phyloP scores from a whole-genome alignment of 116 monocot genomes.

The Trichopus zeylanicus region DNA sequence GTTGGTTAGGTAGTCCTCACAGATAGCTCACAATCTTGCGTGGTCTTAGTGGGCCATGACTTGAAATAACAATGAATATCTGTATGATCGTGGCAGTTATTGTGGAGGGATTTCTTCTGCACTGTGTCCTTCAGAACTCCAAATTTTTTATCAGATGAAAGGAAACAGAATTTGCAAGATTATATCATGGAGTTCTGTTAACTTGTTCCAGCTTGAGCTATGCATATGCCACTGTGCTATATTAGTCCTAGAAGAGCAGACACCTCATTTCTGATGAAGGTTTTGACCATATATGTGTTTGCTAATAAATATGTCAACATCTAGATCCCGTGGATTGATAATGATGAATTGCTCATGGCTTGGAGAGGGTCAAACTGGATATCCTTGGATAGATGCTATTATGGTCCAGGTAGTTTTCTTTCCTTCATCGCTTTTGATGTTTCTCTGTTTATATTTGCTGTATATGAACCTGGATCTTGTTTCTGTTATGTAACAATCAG shows the following conservation, averaged over 20 bases:
- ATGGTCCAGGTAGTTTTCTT: slow-evolving; percentile 62
- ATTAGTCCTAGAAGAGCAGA: not conserved
- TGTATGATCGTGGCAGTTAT: slow-evolving; percentile 31
- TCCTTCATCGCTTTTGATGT: not conserved
- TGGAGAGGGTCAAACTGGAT: slow-evolving; percentile 80
- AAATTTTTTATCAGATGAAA: slow-evolving; percentile 81
- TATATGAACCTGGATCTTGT: not conserved
- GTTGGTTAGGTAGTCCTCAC: slow-evolving; percentile 53
- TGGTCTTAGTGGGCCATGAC: not conserved
- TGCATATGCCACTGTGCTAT: not conserved
- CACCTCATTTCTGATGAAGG: not conserved
- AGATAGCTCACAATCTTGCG: not conserved
- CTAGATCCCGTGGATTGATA: slow-evolving; percentile 83
- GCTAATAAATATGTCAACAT: slow-evolving; percentile 41
- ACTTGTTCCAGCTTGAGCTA: not conserved
- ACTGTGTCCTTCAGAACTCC: slow-evolving; percentile 71
- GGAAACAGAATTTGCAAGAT: slow-evolving; percentile 85
- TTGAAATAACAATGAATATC: not conserved
- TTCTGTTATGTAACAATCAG: slow-evolving; percentile 16
- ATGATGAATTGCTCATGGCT: slow-evolving; percentile 51
- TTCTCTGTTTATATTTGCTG: not conserved
- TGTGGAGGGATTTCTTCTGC: slow-evolving; percentile 94
- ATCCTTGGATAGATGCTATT: slow-evolving; percentile 97
- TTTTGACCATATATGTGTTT: not conserved
- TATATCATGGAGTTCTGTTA: slow-evolving; percentile 17